Base-by-base conservation (phyloP, 1,139 yeast species). In the Debaryomyces nepalensis region DNA sequence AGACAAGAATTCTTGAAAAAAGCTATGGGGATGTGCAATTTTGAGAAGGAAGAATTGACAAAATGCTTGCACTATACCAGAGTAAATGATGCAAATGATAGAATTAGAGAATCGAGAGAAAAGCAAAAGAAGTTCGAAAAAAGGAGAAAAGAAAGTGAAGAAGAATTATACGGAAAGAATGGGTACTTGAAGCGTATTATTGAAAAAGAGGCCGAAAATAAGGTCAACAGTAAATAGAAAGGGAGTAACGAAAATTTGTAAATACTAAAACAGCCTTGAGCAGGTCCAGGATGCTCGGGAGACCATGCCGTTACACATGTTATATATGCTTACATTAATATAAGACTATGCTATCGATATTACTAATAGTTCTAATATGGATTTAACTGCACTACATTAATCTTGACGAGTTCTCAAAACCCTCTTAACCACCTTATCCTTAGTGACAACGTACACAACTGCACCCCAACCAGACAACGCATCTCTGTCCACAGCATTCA, bases 381-480 rank as follows among this genome's bases (percentile, higher is more conserved):
- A 32, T 21, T 36, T 27, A 32, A 36, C 15, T 24, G 31, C 31
- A 41, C 14, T 24, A 27, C 18, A 32, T 54, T 63, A 74, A 78
- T 93, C 99, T 74, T 91, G 98, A 68, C 99, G 84, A 45, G 97
- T 90, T 73, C 85, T 90, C 68, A 95, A 80, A 57, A 87, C 82
- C 62, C 95, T 82, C 70, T 84, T 90, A 42, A 82, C 79, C 44
- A 93, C 95, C 65, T 88, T 87, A 63, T 93, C 98, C 71, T 91
- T 91, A 42, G 97, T 89, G 45, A 95, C 81, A 47, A 95, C 73
- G 65, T 93, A 91, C 29, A 95, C 99, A 24, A 88, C 87, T 11
- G 96, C 97, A 58, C 99, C 99, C 97, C 98, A 93, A 49, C 99
- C 99, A 39, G 96, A 84, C 50, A 95, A 76, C 5, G 98, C 96